Evolutionary conservation across 2,329 filamentous ascomycete genomes (phyloP).

Genomic region (Chalaropsis thielavioides): DNA sequence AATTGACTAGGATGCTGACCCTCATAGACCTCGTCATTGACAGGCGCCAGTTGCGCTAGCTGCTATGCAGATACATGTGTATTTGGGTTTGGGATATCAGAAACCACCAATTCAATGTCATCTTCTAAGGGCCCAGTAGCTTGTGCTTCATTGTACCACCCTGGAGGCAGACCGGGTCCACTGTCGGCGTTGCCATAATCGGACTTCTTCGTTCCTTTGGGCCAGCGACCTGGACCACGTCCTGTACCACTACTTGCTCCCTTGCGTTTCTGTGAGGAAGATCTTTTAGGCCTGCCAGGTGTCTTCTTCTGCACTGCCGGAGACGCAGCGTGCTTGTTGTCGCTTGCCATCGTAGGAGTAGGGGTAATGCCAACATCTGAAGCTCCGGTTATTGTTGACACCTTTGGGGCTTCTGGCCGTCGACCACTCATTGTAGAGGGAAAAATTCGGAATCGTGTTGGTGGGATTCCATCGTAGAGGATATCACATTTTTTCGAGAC

Average conservation of each 20-base stretch:
- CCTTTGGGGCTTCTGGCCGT: constrained; percentile 30
- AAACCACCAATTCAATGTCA: not conserved
- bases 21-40: not conserved
- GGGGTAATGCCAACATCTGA: not conserved
- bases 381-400: not conserved
- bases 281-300: constrained; percentile 21
- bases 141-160: constrained; percentile 27
- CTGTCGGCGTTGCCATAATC: constrained; percentile 54
- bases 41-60: not conserved
- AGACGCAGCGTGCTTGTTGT: constrained; percentile 29
- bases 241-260: constrained; percentile 40
- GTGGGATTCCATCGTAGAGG: constrained; percentile 45
- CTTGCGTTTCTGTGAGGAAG: constrained; percentile 15
- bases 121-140: not conserved
- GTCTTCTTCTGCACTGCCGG: constrained; percentile 22
- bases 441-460: constrained; percentile 63
- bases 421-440: constrained; percentile 44
- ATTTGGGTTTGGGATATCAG: not conserved
- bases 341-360: not conserved
- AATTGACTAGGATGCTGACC: not conserved
- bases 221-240: constrained; percentile 50
- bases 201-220: constrained; percentile 53
- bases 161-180: constrained; percentile 47
- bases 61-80: constrained; percentile 2
- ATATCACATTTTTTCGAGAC: constrained; percentile 29